These are phyloP conservation scores for Cardamine resedifolia DNA, from an alignment of 345 rosid genomes.

Conservation along the genomic window DNA sequence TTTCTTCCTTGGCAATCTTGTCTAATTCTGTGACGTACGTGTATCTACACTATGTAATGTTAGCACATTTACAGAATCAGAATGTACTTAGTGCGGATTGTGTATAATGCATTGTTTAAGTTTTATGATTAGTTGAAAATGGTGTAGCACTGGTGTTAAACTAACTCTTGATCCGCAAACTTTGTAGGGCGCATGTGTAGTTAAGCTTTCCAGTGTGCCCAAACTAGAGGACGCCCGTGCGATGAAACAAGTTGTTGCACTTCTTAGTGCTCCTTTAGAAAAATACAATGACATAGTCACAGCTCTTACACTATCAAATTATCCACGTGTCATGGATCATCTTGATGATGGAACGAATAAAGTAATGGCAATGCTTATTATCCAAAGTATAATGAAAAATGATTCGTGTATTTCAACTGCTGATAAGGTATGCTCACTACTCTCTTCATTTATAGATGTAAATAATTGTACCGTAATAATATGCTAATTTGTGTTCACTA, in stretches of 20 bases:
- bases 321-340: conserved; percentile 84
- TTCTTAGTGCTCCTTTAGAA: conserved; percentile 89
- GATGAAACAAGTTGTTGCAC: conserved; percentile 89
- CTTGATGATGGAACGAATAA: conserved; percentile 85
- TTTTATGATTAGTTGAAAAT: conserved; percentile 8
- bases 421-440: conserved; percentile 55
- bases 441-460: conserved; percentile 18
- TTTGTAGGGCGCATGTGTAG: conserved; percentile 76
- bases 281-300: conserved; percentile 83
- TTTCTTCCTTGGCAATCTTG: conserved; percentile 23
- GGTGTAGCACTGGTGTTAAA: conserved; percentile 7
- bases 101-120: conserved; percentile 4
- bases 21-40: background rate
- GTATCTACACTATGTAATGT: background rate
- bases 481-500: conserved; percentile 39
- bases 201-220: conserved; percentile 62
- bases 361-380: conserved; percentile 86
- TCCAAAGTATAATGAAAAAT: conserved; percentile 86
- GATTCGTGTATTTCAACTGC: conserved; percentile 66
- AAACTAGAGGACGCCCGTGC: conserved; percentile 75
- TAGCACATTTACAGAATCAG: background rate
- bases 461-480: conserved; percentile 8
- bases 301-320: conserved; percentile 79
- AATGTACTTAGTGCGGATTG: background rate
- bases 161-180: background rate